These are phyloP conservation scores for Ceratobasidium sp. DNA, from an alignment of 1,284 basidiomycete genomes.

Conservation along the genomic window DNA sequence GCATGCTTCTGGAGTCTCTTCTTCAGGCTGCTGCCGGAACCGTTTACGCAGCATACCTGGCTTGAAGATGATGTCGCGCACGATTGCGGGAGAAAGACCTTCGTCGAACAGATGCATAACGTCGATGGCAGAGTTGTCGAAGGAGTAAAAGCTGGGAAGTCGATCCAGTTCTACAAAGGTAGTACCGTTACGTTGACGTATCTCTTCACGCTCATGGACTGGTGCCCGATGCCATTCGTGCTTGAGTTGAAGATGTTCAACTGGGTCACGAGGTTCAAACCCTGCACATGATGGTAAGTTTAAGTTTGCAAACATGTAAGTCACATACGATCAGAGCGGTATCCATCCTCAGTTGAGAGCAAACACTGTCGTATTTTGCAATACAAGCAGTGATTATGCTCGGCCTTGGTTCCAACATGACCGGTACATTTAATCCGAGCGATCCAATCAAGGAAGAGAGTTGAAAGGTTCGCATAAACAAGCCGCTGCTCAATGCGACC, in stretches of 20 bases:
- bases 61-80: not conserved
- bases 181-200: not conserved
- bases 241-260: not conserved
- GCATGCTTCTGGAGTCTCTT: not conserved
- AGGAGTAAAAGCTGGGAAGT: not conserved
- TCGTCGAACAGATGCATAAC: conserved; percentile 12
- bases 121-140: not conserved
- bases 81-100: not conserved
- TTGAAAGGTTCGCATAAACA: not conserved
- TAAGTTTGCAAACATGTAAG: too few species aligned
- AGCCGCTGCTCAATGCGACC: not conserved
- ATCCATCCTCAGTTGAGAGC: not conserved
- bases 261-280: not conserved
- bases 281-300: not conserved
- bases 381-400: conserved; percentile 28
- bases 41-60: not conserved
- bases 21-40: not conserved
- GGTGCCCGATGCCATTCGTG: not conserved
- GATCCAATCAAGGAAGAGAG: not conserved
- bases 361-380: conserved; percentile 15
- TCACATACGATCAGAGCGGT: not conserved
- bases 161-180: conserved; percentile 2
- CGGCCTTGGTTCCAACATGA: not conserved
- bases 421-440: not conserved
- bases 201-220: not conserved